Evolutionary conservation across 2,329 filamentous ascomycete species (phyloP).

Genomic region (Xylariomycetidae sp.): DNA sequence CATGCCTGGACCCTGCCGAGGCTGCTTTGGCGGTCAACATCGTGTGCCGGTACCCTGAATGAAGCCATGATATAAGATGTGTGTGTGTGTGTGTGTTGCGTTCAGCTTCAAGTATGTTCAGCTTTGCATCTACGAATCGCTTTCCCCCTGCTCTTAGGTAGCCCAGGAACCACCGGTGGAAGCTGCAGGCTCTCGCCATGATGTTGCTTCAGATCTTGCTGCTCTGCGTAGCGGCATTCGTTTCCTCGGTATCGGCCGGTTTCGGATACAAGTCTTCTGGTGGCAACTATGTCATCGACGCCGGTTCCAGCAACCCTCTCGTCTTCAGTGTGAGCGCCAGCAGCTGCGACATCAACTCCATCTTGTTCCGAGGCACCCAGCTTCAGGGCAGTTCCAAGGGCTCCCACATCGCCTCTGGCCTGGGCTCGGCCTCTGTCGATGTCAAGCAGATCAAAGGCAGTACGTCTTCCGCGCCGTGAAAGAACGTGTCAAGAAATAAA

Average conservation of each 20-base stretch:
- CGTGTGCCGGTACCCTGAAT: too few relatives aligned
- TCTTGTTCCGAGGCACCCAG: constrained; percentile 53
- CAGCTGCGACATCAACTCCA: constrained; percentile 59
- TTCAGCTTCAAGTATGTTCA: too few relatives aligned
- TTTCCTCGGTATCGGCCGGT: constrained; percentile 23
- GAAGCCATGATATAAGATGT: too few relatives aligned
- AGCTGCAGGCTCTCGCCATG: constrained; percentile 5
- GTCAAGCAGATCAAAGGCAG: constrained; percentile 29
- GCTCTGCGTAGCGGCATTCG: constrained; percentile 17
- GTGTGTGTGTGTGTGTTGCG: too few relatives aligned
- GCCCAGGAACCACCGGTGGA: not conserved
- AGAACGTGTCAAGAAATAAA: not conserved
- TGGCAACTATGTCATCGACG: constrained; percentile 33
- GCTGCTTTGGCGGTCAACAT: too few relatives aligned
- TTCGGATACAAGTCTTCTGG: constrained; percentile 28
- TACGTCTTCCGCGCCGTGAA: constrained; percentile 1
- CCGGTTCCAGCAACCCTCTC: constrained; percentile 38
- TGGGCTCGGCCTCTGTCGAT: constrained; percentile 52
- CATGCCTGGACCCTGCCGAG: too few relatives aligned
- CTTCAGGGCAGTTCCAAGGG: constrained; percentile 47
- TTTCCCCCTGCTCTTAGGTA: not conserved
- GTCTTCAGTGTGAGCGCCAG: constrained; percentile 44
- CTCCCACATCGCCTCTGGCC: constrained; percentile 53
- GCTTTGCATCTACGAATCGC: constrained; percentile 4
- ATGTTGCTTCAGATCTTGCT: constrained; percentile 20